phyloP scores from a whole-genome alignment of 257 asterid genomes.

The Asclepias syriaca region DNA sequence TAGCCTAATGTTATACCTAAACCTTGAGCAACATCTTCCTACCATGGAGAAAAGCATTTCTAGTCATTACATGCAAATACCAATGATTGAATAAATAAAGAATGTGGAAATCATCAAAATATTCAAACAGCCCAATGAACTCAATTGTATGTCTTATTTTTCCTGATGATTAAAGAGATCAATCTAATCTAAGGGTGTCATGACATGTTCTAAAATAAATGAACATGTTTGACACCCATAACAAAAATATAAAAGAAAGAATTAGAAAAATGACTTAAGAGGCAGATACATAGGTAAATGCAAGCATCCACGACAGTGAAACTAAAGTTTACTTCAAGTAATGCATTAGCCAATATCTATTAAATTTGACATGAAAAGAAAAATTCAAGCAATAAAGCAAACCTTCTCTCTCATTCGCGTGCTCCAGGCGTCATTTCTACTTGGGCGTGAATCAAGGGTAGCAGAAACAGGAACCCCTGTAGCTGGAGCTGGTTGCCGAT shows the following conservation, averaged over 20 bases:
- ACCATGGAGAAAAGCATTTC: not conserved
- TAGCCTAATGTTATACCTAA: not conserved
- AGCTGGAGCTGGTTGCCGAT: constrained; percentile 59
- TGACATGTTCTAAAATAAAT: not conserved
- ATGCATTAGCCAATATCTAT: not conserved
- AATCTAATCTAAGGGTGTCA: not conserved
- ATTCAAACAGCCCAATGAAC: not conserved
- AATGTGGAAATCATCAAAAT: not conserved
- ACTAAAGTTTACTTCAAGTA: not conserved
- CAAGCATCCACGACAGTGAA: not conserved
- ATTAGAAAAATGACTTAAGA: not conserved
- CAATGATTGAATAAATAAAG: not conserved
- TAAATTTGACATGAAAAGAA: not conserved
- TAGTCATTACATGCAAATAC: not conserved
- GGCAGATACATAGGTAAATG: not conserved
- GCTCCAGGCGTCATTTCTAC: constrained; percentile 98
- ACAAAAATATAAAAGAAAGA: not conserved
- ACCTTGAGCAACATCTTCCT: not conserved
- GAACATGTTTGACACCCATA: not conserved
- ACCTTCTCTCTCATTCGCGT: constrained; percentile 98
- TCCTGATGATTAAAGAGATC: not conserved
- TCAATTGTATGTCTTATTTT: not conserved
- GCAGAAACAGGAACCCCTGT: constrained; percentile 70
- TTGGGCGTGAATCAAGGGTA: constrained; percentile 78
- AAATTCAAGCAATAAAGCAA: not conserved